These are phyloP conservation scores for Miscanthus lutarioriparius DNA, from an alignment of 176 grass and related monocot species.

Conservation along the genomic window DNA sequence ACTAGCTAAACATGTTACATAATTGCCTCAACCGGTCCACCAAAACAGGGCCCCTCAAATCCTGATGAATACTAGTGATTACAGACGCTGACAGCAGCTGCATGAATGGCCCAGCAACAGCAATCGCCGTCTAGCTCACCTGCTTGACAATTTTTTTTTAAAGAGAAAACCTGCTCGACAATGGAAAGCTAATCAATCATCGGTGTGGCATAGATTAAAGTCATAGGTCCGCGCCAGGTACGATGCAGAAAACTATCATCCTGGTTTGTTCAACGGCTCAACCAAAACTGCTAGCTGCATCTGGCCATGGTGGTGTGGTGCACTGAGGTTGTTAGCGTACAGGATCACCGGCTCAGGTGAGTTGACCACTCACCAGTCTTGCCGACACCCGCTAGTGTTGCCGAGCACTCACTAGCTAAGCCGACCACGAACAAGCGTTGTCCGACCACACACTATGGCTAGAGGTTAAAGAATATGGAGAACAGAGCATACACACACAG, in stretches of 20 bases:
- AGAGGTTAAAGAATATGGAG: no score
- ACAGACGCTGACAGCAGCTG: neutral
- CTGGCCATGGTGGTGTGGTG: no score
- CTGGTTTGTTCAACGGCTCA: constrained; percentile 40
- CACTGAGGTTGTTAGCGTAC: no score
- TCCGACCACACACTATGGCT: no score
- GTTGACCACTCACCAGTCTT: no score
- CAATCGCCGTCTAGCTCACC: neutral
- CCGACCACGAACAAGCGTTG: no score
- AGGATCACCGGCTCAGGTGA: no score
- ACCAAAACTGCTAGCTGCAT: constrained; percentile 28
- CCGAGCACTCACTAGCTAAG: no score
- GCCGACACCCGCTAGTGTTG: no score
- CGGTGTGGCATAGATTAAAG: neutral
- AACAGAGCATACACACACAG: no score
- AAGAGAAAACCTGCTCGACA: neutral
- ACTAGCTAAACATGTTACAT: neutral
- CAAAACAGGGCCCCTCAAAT: neutral
- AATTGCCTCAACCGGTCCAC: neutral
- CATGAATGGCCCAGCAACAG: neutral
- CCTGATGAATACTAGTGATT: neutral
- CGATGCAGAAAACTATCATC: neutral
- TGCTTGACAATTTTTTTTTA: neutral
- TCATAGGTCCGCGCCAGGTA: neutral
- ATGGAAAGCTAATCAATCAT: constrained; percentile 33